Evolutionary conservation across 2,329 filamentous ascomycete genomes (phyloP), one percentile per base, ranked within the genome.

Genomic region (Daldinia sp.): DNA sequence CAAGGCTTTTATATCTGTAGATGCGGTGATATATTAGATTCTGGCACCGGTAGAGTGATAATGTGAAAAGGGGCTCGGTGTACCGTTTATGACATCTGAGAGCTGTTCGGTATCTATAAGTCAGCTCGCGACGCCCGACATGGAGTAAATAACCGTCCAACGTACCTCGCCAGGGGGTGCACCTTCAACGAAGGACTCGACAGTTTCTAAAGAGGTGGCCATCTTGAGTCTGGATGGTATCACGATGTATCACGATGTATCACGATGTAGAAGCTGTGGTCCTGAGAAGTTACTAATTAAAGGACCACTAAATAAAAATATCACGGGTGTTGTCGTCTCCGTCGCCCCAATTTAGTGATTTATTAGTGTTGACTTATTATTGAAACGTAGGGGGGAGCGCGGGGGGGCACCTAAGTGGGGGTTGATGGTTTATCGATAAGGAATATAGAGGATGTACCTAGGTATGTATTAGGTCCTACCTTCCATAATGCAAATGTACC

Each of bases 101-200:
- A 97, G 90, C 93, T 96, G 69, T 65, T 34, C 39, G 25, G 34
- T 29, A 35, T 48, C 54, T 58, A 23, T 43, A 56, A 30, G 63
- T 72, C 61, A 72, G 66, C 63, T 62, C 56, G 56, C 8, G 60
- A 58, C 63, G 61, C 11, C 37, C 15, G 29, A 59, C 9, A 47
- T 49, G 10, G 17, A 34, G n/a, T 19, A 37, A 51, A 39, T 59
- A 17, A 11, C 35, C 39, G 45, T 48, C 39, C 57, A 57, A 54
- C 68, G 48, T 87, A 97, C 94, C 90, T 99, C 95, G 83, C 95
- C 95, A 19, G 95, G 95, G 48, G 95, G 95, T 73, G 95, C 93
- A 75, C 93, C 92, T 81, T 96, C 90, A 69, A 99, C 90, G 78
- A 98, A 99, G 52, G 93, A 90, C 70, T 93, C 91, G 68, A 92